phyloP scores from a whole-genome alignment of 148 eudicot species.

The Cornus suecica region DNA sequence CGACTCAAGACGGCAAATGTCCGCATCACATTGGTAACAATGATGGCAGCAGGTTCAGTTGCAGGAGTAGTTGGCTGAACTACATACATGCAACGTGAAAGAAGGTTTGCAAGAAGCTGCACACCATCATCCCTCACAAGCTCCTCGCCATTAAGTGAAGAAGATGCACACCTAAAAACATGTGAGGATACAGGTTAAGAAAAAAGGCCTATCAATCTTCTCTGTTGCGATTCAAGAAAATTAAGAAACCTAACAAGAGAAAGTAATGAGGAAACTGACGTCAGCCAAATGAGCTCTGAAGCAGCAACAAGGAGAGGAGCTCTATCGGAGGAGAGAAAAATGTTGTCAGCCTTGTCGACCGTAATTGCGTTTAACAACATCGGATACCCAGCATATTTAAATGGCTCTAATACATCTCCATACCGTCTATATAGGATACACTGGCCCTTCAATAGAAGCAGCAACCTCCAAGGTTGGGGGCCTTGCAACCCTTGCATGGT shows the following conservation, averaged over 20 bases:
- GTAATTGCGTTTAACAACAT: conserved; percentile 94
- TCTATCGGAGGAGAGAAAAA: conserved; percentile 85
- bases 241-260: neutral
- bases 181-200: conserved; percentile 10
- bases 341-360: conserved; percentile 87
- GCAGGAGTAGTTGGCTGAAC: conserved; percentile 92
- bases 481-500: conserved; percentile 99
- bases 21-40: conserved; percentile 81
- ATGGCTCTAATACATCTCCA: conserved; percentile 88
- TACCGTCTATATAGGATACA: conserved; percentile 89
- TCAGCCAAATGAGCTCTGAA: conserved; percentile 95
- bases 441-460: conserved; percentile 92
- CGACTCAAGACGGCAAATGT: conserved; percentile 82
- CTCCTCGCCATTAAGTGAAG: conserved; percentile 95
- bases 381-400: conserved; percentile 98
- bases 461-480: conserved; percentile 92
- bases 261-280: conserved; percentile 43
- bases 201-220: conserved; percentile 10
- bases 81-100: conserved; percentile 95
- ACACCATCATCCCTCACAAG: conserved; percentile 97
- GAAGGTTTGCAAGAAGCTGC: conserved; percentile 86
- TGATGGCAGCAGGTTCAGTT: conserved; percentile 78
- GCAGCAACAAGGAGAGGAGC: conserved; percentile 93
- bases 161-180: conserved; percentile 80
- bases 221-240: neutral